A percentile compares a stretch with the other conserved stretches of the same genome.
Evolutionary conservation across 805 yeast species (phyloP).

Genomic region (Candida berthetii): DNA sequence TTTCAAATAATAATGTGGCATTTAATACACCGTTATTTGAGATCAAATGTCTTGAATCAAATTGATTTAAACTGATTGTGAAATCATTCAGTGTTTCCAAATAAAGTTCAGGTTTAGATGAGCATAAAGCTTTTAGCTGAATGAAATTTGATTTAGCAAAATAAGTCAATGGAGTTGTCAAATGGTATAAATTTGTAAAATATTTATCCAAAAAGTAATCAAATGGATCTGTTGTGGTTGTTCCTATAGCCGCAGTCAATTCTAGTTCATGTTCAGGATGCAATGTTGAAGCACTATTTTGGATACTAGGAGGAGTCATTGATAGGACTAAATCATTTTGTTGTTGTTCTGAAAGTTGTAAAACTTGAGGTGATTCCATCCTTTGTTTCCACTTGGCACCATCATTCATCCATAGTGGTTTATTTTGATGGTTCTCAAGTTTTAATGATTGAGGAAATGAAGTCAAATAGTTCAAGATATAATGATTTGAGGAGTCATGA

Average conservation of each 20-base stretch:
- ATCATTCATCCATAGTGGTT: neutral
- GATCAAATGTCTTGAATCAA: slow-evolving; percentile 34
- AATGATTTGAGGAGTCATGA: neutral
- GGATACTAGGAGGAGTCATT: slow-evolving; percentile 17
- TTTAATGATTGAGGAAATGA: slow-evolving; percentile 30
- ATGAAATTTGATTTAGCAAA: slow-evolving; percentile 44
- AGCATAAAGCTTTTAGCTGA: slow-evolving; percentile 38
- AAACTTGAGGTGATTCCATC: neutral
- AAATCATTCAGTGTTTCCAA: slow-evolving; percentile 23
- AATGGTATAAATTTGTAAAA: slow-evolving; percentile 26
- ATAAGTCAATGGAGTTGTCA: slow-evolving; percentile 29
- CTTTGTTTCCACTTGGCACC: slow-evolving; percentile 1
- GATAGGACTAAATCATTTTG: slow-evolving; percentile 7
- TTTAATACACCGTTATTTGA: slow-evolving; percentile 22
- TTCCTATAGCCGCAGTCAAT: no score
- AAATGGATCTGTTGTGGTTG: slow-evolving; percentile 15
- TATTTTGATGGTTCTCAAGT: neutral
- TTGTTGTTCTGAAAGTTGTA: slow-evolving; percentile 3
- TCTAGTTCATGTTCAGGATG: no score
- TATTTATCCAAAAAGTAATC: slow-evolving; percentile 25
- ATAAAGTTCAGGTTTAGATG: slow-evolving; percentile 14
- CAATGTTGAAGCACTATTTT: no score
- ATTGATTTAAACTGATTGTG: slow-evolving; percentile 27
- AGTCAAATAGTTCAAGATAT: slow-evolving; percentile 45
- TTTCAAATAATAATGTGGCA: slow-evolving; percentile 14